Percentiles rank a stretch among this genome's conserved stretches.
Evolutionary conservation across 1,284 basidiomycete species (phyloP).

Genomic region (Leccinum solheimii): DNA sequence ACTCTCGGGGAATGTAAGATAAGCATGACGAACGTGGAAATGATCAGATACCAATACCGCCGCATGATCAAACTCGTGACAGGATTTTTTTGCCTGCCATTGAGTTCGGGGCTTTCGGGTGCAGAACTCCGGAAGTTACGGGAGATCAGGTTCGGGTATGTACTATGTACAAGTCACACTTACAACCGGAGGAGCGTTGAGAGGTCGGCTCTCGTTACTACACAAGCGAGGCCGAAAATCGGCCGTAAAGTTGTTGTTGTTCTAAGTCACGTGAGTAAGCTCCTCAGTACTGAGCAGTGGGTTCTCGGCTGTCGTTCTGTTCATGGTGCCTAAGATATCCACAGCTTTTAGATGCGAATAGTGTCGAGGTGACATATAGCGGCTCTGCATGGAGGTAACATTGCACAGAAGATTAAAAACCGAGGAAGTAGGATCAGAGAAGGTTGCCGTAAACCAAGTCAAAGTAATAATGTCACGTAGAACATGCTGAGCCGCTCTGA

Average conservation of each 20-base stretch:
- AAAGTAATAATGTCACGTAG: slow-evolving; percentile 32
- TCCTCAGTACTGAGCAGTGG: too few relatives aligned
- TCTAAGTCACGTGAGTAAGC: background rate
- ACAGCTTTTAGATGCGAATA: background rate
- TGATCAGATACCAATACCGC: background rate
- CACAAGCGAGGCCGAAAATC: background rate
- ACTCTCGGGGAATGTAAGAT: background rate
- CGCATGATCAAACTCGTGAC: background rate
- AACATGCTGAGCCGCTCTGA: background rate
- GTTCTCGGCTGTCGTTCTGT: too few relatives aligned
- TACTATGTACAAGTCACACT: background rate
- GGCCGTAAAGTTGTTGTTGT: background rate
- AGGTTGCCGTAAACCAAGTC: slow-evolving; percentile 56
- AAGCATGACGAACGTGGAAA: background rate
- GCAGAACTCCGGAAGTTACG: slow-evolving; percentile 13
- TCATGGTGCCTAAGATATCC: background rate
- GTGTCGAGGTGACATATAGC: background rate
- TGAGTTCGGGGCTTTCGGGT: slow-evolving; percentile 25
- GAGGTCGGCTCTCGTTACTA: background rate
- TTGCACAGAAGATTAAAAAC: slow-evolving; percentile 46
- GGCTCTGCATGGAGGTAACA: too few relatives aligned
- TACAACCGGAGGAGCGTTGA: background rate
- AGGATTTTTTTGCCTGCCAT: slow-evolving; percentile 27
- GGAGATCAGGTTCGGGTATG: background rate
- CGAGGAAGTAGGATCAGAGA: slow-evolving; percentile 37